Percentiles rank a stretch among this genome's conserved stretches.
Evolutionary conservation across 768 basidiomycete species (phyloP).

Genomic region (Tremella fuciformis): DNA sequence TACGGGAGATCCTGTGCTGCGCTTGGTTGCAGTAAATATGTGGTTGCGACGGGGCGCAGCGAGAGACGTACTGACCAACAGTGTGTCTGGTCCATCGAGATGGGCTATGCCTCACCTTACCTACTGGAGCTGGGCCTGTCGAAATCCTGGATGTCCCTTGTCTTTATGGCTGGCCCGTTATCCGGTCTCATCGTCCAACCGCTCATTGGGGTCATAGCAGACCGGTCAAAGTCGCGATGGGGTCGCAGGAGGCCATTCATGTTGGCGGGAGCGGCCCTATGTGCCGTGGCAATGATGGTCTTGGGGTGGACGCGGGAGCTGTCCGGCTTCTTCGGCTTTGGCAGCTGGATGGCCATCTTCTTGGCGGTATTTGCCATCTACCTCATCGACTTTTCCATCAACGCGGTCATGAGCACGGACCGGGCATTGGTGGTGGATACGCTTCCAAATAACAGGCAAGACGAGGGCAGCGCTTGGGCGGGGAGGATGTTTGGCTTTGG

Average conservation of each 20-base stretch:
- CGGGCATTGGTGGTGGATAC: constrained; percentile 87
- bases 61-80: constrained; percentile 7
- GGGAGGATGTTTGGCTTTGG: constrained; percentile 87
- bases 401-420: constrained; percentile 79
- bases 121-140: constrained; percentile 81
- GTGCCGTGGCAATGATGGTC: constrained; percentile 69
- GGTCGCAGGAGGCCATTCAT: constrained; percentile 87
- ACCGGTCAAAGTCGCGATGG: constrained; percentile 75
- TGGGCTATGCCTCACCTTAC: constrained; percentile 88
- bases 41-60: no score
- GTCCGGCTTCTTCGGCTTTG: constrained; percentile 56
- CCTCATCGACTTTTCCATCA: constrained; percentile 61
- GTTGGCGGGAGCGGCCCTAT: constrained; percentile 65
- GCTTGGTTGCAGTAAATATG: no score
- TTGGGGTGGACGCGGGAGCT: constrained; percentile 77
- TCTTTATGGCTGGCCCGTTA: constrained; percentile 87
- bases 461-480: constrained; percentile 90
- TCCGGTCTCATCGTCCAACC: constrained; percentile 90
- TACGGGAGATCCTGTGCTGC: neutral
- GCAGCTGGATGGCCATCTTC: constrained; percentile 61
- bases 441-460: constrained; percentile 69
- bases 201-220: constrained; percentile 74
- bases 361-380: constrained; percentile 73
- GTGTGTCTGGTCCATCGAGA: constrained; percentile 84
- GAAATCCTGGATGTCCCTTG: constrained; percentile 81